Base-by-base conservation (phyloP, 2,329 filamentous ascomycete species). In the Arthroderma sp. region DNA sequence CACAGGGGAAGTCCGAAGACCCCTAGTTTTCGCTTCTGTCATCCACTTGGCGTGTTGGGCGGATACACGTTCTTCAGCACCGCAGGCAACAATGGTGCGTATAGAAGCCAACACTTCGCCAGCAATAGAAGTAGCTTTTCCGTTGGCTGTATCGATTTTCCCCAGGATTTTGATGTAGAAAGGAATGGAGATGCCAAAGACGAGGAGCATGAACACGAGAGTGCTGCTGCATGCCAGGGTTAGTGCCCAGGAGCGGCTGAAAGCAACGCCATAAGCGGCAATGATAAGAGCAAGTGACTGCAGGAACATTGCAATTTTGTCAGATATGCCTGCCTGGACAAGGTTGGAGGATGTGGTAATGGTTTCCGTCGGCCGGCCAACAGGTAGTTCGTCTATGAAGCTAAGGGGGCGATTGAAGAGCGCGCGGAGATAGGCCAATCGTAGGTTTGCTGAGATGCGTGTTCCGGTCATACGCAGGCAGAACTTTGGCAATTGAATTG, bases 251-350 rank as follows among this genome's bases (percentile, higher is more conserved):
- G 66, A 71, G 47, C 71, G 73, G 10, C 61, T 54, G 49, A 76
- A 75, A 0, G 73, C 68, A 39, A 77, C 67, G 7, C 65, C 60
- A n/a, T 73, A 62, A 44, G 70, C 69, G 0, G 70, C 57, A 4
- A 69, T 50, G 4, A 71, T 53, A 1, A 69, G 53, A 2, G 68
- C 57, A 2, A 66, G 42, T 1, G 60, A 64, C 42, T 69, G 63
- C 29, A 72, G 58, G 1, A 72, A 57, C 2, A 57, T 58, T 1
- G 63, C 62, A 4, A 77, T 57, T 43, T 70, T 69, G 50, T 75
- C 72, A 0, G 72, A 74, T n/a, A 75, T 68, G 11, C 71, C 72
- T 28, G 71, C 60, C 46, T 76, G 73, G 7, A 76, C 65, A 0
- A 67, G 68, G 49, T 75, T 75, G 30, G 71, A 66, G 0, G 69